phyloP scores from a whole-genome alignment of 2,329 filamentous ascomycete genomes.

The Exophiala bonariae region DNA sequence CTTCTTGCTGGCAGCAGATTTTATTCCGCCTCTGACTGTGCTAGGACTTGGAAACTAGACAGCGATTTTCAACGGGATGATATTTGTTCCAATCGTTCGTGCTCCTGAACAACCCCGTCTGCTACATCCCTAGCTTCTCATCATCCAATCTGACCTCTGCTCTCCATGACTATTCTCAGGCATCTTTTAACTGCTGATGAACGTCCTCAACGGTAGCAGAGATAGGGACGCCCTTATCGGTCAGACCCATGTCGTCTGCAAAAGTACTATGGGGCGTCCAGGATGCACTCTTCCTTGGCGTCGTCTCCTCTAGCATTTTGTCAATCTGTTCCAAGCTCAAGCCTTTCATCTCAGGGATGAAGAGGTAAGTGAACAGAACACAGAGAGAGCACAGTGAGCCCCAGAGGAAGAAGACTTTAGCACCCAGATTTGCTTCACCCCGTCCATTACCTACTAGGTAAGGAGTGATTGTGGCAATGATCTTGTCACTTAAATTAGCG shows the following conservation, averaged over 20 bases:
- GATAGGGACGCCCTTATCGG: constrained; percentile 34
- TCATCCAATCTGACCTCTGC: too few species aligned
- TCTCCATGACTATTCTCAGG: too few species aligned
- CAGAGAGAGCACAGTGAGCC: constrained; percentile 48
- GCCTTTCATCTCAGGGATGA: constrained; percentile 35
- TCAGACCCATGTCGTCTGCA: constrained; percentile 55
- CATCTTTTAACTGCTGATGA: too few species aligned
- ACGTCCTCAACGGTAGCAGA: constrained; percentile 28
- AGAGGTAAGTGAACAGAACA: constrained; percentile 30
- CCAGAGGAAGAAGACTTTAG: constrained; percentile 78
- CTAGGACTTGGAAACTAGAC: too few species aligned
- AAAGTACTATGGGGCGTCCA: constrained; percentile 74
- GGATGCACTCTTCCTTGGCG: constrained; percentile 33
- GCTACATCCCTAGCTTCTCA: too few species aligned
- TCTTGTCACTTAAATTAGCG: not conserved
- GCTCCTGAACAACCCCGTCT: too few species aligned
- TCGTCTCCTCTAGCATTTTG: constrained; percentile 27
- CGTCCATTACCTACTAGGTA: constrained; percentile 22
- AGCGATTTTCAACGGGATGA: too few species aligned
- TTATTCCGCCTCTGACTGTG: too few species aligned
- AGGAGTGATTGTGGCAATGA: constrained; percentile 32
- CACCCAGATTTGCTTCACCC: constrained; percentile 25
- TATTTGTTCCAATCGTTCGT: too few species aligned
- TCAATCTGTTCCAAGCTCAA: constrained; percentile 35
- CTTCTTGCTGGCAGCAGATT: too few species aligned